Evolutionary conservation across 2,329 filamentous ascomycete genomes (phyloP), one percentile per base, ranked within the genome.

Genomic region (Leptodontidium sp.): DNA sequence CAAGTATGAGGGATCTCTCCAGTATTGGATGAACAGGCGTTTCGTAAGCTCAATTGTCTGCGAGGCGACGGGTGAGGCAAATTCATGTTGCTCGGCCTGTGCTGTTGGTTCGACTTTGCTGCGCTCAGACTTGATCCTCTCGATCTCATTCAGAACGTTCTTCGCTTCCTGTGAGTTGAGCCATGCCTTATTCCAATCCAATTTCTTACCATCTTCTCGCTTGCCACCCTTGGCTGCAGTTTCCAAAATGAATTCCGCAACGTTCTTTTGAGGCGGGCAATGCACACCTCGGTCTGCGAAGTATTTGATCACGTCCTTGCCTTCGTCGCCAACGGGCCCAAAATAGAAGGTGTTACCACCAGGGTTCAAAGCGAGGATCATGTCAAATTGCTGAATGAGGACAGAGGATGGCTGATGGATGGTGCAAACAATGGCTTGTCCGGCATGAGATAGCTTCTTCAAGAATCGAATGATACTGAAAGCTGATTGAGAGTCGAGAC

Each of bases 181-280:
- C 92, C 92, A 94, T 76, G 93, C 90, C 45, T 92, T 86, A 75
- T 91, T 90, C 92, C 92, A 94, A 76, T 93, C 85, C 53, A 92
- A 80, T 40, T 80, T 81, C 65, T 82, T 86, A 49, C 88, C 88
- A 59, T 89, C 83, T 26, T 78, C 74, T 38, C 83, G 81, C 66
- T 84, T 84, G 12, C 81, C 80, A 12, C 84, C 84, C 72, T 88
- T 89, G 0, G 87, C 87, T 1, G 87, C 88, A 3, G 88, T 90
- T 75, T 91, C 88, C 4, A 91, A 83, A 38, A 91, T 87, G 78
- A 90, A 90, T 72, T 91, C 88, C 2, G 88, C 88, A 4, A 90
- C 84, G 75, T 91, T 91, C 79, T 89, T 90, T n/a, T 82, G 80
- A 0, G 88, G 87, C 2, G 91, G 90, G 68, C 90, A 92, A 40